These are phyloP conservation scores for Diaporthe sp. DNA, from an alignment of 2,329 filamentous ascomycete genomes.

Conservation along the genomic window DNA sequence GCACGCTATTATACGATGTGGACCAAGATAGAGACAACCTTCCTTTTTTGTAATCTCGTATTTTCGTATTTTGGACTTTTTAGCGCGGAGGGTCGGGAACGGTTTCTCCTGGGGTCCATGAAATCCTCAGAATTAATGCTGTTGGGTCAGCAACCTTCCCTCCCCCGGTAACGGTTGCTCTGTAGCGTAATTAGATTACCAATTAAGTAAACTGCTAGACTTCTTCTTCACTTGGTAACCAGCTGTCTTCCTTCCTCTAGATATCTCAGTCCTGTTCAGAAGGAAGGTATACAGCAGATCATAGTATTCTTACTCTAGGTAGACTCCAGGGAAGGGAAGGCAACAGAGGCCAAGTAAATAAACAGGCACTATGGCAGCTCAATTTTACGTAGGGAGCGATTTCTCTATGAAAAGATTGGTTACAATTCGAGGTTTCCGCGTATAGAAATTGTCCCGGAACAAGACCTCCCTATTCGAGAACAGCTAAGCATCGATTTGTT, in stretches of 20 bases:
- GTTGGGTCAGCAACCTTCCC: neutral
- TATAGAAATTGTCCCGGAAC: neutral
- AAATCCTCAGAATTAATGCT: neutral
- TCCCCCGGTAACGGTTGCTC: neutral
- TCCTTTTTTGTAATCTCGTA: neutral
- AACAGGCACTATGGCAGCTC: neutral
- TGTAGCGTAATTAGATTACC: neutral
- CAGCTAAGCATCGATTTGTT: neutral
- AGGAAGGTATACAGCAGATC: neutral
- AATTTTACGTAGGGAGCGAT: neutral
- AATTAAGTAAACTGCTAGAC: neutral
- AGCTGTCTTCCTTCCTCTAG: neutral
- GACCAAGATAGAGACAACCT: constrained; percentile 19
- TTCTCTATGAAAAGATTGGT: neutral
- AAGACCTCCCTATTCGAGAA: neutral
- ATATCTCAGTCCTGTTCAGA: too few relatives aligned
- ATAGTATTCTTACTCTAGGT: too few relatives aligned
- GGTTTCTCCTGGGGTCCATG: neutral
- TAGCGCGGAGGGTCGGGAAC: neutral
- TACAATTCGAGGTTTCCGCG: neutral
- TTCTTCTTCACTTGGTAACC: neutral
- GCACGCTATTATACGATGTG: neutral
- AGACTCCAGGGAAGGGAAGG: neutral
- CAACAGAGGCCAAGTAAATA: neutral
- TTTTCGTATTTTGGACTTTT: neutral